Evolutionary conservation across 2,329 filamentous ascomycete genomes (phyloP).

Genomic region (Ilyonectria robusta): DNA sequence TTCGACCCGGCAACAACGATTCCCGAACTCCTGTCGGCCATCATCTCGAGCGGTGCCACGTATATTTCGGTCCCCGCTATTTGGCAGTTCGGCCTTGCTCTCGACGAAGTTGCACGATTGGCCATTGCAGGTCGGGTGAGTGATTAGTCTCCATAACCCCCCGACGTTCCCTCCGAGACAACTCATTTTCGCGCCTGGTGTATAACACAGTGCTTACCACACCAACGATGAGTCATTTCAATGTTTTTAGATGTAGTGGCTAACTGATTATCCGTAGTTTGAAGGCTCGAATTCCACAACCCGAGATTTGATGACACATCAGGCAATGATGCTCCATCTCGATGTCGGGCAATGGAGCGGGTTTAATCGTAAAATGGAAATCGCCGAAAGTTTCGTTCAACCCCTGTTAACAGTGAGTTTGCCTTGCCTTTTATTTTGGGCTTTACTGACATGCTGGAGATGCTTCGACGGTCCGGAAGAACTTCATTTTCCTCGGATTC

Average conservation of each 20-base stretch:
- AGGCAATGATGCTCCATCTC: constrained; percentile 43
- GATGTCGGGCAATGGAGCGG: constrained; percentile 45
- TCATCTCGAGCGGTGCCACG: constrained; percentile 42
- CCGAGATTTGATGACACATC: constrained; percentile 40
- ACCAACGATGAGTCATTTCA: not conserved
- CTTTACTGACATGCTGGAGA: constrained; percentile 26
- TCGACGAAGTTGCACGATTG: constrained; percentile 37
- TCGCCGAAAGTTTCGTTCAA: constrained; percentile 36
- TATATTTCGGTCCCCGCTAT: constrained; percentile 37
- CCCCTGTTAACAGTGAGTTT: constrained; percentile 39
- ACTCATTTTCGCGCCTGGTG: not conserved
- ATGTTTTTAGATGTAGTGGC: not conserved
- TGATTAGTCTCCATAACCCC: not conserved
- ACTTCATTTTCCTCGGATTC: constrained; percentile 40
- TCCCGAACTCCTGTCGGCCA: constrained; percentile 39
- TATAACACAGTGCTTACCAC: not conserved
- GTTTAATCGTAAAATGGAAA: constrained; percentile 39
- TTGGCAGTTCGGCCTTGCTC: constrained; percentile 45
- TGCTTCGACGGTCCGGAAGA: constrained; percentile 41
- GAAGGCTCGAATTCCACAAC: constrained; percentile 26
- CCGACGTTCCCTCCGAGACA: not conserved
- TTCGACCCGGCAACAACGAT: constrained; percentile 34
- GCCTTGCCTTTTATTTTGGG: not conserved
- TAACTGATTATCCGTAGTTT: constrained; percentile 27
- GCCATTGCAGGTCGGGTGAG: constrained; percentile 38